phyloP scores from a whole-genome alignment of 257 asterid genomes.

The Salvia miltiorrhiza region DNA sequence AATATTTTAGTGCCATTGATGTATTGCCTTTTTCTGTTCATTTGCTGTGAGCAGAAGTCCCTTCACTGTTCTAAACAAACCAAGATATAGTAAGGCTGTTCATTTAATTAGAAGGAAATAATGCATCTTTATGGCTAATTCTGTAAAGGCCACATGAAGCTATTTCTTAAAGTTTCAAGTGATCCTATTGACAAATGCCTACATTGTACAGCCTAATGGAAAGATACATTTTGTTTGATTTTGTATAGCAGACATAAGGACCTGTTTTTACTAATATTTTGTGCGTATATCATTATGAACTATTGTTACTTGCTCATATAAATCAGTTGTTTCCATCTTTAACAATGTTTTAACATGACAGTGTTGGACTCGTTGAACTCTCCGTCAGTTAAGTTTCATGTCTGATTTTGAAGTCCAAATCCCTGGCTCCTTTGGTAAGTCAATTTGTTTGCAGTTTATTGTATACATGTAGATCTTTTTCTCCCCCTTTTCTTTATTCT shows the following conservation, averaged over 20 bases:
- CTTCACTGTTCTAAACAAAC: neutral
- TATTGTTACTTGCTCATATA: neutral
- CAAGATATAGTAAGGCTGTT: neutral
- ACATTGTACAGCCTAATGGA: neutral
- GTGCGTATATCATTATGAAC: neutral
- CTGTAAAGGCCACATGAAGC: neutral
- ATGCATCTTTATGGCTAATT: neutral
- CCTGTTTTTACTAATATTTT: too few species aligned
- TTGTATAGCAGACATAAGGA: neutral
- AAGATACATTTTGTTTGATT: neutral
- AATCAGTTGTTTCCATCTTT: neutral
- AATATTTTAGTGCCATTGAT: neutral
- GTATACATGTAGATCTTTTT: too few species aligned
- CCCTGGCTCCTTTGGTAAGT: constrained; percentile 70
- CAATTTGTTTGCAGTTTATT: neutral
- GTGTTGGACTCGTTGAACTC: constrained; percentile 25
- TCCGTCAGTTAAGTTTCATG: constrained; percentile 63
- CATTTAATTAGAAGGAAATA: neutral
- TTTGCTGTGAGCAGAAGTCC: neutral
- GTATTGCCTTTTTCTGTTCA: neutral
- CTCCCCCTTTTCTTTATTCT: neutral
- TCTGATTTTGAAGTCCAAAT: constrained; percentile 72
- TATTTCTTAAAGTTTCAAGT: neutral
- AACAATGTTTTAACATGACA: constrained; percentile 2
- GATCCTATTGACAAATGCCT: neutral